A percentile compares a stretch with the other conserved stretches of the same genome.
Conservation (phyloP, 2,329 filamentous ascomycete species). For the Exophiala aquamarina region DNA sequence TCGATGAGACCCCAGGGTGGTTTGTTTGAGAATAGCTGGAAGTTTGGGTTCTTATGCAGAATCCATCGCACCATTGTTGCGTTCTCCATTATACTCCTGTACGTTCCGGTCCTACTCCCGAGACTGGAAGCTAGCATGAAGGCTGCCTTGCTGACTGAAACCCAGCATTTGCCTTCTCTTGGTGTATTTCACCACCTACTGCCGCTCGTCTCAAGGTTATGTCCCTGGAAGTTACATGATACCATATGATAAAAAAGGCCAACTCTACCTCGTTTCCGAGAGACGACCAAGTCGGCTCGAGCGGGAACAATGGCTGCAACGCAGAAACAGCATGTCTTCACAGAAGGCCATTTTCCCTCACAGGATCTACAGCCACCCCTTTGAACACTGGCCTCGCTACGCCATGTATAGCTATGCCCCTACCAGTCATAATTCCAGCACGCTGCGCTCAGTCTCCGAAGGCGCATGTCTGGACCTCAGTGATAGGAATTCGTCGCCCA, state of each 20-base stretch:
- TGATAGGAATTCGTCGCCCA: conserved; percentile 12
- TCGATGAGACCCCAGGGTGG: conserved; percentile 6
- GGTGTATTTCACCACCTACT: background rate
- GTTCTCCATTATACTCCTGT: conserved; percentile 1
- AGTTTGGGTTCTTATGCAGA: conserved; percentile 14
- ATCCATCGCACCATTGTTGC: conserved; percentile 19
- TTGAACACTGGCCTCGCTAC: conserved; percentile 12
- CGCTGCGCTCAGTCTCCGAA: conserved; percentile 19
- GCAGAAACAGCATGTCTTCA: conserved; percentile 20
- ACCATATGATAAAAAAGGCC: conserved; percentile 8
- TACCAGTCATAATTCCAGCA: conserved; percentile 17
- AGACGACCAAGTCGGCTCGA: conserved; percentile 8
- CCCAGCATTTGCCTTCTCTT: background rate
- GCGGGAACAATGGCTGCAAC: conserved; percentile 21
- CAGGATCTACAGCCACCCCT: conserved; percentile 6
- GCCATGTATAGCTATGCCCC: conserved; percentile 3
- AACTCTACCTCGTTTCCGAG: conserved; percentile 12
- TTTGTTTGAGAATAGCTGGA: conserved; percentile 16
- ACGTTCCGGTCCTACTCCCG: too few species aligned
- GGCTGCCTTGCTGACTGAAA: conserved; percentile 1
- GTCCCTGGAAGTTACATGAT: background rate
- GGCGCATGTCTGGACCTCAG: conserved; percentile 12
- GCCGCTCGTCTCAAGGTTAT: too few species aligned
- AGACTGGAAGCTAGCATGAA: too few species aligned
- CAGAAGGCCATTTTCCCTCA: conserved; percentile 22